Percentiles rank a stretch among this genome's conserved stretches.
phyloP scores from a whole-genome alignment of 1,284 basidiomycete species.

The Cystobasidium slooffiae region DNA sequence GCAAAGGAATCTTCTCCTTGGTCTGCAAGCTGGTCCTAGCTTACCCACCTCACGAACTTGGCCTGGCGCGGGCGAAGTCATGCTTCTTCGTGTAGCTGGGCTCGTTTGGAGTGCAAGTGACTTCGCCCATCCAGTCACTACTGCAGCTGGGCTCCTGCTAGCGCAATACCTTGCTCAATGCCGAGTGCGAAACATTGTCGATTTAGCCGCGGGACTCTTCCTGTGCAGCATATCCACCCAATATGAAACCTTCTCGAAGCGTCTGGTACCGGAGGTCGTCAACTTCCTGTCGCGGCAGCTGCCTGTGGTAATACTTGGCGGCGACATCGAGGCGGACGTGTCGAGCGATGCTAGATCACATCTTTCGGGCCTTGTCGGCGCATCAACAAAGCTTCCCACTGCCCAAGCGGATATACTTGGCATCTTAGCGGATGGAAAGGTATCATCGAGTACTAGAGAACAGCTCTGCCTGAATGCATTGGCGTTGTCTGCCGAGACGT shows the following conservation, averaged over 20 bases:
- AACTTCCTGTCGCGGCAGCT: constrained; percentile 69
- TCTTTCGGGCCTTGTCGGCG: not conserved
- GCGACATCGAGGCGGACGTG: not conserved
- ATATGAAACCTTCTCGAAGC: constrained; percentile 82
- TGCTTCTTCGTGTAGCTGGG: constrained; percentile 78
- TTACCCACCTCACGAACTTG: constrained; percentile 75
- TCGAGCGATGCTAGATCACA: not conserved
- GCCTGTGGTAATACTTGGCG: constrained; percentile 2
- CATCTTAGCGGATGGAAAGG: constrained; percentile 1
- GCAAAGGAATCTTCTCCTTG: constrained; percentile 90
- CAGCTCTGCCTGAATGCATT: constrained; percentile 15
- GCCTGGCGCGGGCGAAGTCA: constrained; percentile 82
- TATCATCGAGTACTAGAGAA: not conserved
- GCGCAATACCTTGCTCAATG: constrained; percentile 87
- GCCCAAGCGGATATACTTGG: not conserved
- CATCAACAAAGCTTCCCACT: not conserved
- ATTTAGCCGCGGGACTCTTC: constrained; percentile 86
- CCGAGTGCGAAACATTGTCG: constrained; percentile 73
- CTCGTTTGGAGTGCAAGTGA: constrained; percentile 92
- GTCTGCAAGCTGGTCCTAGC: constrained; percentile 74
- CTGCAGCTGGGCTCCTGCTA: constrained; percentile 84
- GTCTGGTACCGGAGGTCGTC: constrained; percentile 85
- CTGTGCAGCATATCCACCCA: constrained; percentile 78
- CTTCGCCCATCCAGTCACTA: constrained; percentile 84
- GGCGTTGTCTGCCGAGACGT: constrained; percentile 67